phyloP scores from a whole-genome alignment of 495 filamentous ascomycete genomes.

The Aspergillus indologenus region DNA sequence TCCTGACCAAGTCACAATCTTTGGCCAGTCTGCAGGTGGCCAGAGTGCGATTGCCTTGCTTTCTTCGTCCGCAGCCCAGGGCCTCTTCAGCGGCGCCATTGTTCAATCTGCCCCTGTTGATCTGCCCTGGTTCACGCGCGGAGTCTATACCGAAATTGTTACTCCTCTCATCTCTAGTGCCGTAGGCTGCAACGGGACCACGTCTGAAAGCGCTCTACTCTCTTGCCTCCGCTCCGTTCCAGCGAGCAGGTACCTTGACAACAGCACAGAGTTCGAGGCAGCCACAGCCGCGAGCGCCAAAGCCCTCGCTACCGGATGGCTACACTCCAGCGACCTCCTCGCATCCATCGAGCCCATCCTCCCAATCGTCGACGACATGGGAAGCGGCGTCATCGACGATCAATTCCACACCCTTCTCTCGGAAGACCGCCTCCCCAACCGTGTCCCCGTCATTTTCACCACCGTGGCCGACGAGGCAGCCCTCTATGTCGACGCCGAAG shows the following conservation, averaged over 20 bases:
- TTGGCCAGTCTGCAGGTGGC: conserved; percentile 55
- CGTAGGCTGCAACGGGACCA: conserved; percentile 25
- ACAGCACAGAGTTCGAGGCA: conserved; percentile 20
- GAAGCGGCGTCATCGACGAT: conserved; percentile 26
- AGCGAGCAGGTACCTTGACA: conserved; percentile 24
- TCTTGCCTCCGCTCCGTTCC: conserved; percentile 27
- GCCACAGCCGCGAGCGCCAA: conserved; percentile 12
- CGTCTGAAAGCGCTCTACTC: conserved; percentile 17
- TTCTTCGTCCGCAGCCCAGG: conserved; percentile 31
- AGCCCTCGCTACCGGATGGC: conserved; percentile 14
- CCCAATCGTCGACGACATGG: conserved; percentile 28
- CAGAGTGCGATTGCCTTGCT: conserved; percentile 52
- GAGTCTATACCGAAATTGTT: conserved; percentile 23
- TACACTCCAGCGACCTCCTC: conserved; percentile 22
- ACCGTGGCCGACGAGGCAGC: conserved; percentile 28
- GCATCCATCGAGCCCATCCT: conserved; percentile 27
- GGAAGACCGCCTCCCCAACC: conserved; percentile 18
- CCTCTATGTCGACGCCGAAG: conserved; percentile 16
- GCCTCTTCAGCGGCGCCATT: conserved; percentile 33
- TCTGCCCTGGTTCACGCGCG: conserved; percentile 29
- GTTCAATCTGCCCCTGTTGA: conserved; percentile 28
- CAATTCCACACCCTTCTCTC: conserved; percentile 30
- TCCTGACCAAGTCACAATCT: conserved; percentile 45
- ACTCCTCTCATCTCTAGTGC: conserved; percentile 22
- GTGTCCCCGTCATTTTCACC: conserved; percentile 32